Evolutionary conservation across 2,329 filamentous ascomycete species (phyloP), one percentile per base, ranked within the genome.

Genomic region (Ophiostoma angusticollis): DNA sequence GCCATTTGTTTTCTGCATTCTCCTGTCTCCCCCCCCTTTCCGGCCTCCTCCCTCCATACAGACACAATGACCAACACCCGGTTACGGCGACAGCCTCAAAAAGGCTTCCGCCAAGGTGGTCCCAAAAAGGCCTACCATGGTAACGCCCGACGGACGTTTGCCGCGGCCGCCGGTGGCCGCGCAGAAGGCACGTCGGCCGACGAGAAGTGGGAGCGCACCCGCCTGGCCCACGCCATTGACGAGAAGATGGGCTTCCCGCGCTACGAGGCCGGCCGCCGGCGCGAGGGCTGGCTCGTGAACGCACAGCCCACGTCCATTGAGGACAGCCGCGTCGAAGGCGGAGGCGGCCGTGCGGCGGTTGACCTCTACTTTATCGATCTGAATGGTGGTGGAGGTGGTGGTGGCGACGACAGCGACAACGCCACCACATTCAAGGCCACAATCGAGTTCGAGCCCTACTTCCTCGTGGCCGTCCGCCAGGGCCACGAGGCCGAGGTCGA

Each of bases 351-450:
- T 47, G 82, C 91, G 1, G 91, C 84, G 8, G 76, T 98, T 41
- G 91, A 98, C 62, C 95, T 86, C 61, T 98, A 95, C 65, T 98
- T 98, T 61, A 80, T 98, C 43, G 84, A 87, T 52, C 83, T 89
- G 2, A 89, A 83, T 9, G 76, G 96, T 40, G 89, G 96, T 63
- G 95, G 85, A 62, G 96, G 95, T 65, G 96, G 96, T 63, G 95
- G 85, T 62, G 96, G 95, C 65, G 96, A 95, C 61, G 80, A 96
- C 43, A 82, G 85, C 52, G 84, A 89, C 42, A 83, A 93, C 52
- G 73, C 84, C 12, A 75, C 79, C 35, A 89, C 82, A 5, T 98
- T 98, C 70, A 98, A 98, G 58, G 87, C 91, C 9, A 95, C 87
- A 1, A 64, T 98, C 47, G 85, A 94, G 62, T 96, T 94, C 58